Base-by-base conservation (phyloP, 371 early-diverging fungal genomes). In the Dichotomocladium elegans region DNA sequence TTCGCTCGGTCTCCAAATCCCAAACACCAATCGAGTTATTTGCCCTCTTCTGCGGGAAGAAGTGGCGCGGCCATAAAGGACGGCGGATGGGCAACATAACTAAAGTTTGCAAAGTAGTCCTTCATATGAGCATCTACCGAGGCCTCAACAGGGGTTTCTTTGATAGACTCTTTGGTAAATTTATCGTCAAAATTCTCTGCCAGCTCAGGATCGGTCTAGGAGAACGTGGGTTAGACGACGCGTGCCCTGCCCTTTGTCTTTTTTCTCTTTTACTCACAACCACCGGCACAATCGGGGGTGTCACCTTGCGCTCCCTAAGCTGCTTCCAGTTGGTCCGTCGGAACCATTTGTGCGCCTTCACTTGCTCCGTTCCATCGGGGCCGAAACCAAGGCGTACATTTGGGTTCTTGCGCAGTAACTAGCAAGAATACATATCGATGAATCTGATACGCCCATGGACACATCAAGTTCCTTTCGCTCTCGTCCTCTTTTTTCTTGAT, bases 341-440 rank as follows among this genome's bases (percentile, higher is more conserved):
- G 74, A 96, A 96, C 73, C 93, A 94, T 24, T 88, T 81, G 64
- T 96, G 96, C 27, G 61, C 64, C 63, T 91, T 95, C 59, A 95
- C 87, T 44, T 82, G 85, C 37, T 83, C 76, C 10, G 88, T 73
- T 7, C 90, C 93, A 48, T 86, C 82, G 11, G 70, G 61, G 6
- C 90, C 90, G 46, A 59, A 60, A 9, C 82, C 83, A 3, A 93
- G 66, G 31, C 93, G 79, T 4, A 71, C 70, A 27, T 76, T 79
- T 2, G 89, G 85, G 46, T 86, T 87, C 22, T 90, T 82, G 42
- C 86, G 76, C 27, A 91, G 75, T 5, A 92, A 76, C 82, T 82
- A 53, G 10, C 29, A 41, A 31, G 10, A 17, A 34, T 24, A 27
- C 2, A 24, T 37, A 21, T 42, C 45, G 4, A 14, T 2, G 12